A percentile compares a stretch with the other conserved stretches of the same genome.
phyloP scores from a whole-genome alignment of 148 eudicot genomes.

The Rhododendron griersonianum region DNA sequence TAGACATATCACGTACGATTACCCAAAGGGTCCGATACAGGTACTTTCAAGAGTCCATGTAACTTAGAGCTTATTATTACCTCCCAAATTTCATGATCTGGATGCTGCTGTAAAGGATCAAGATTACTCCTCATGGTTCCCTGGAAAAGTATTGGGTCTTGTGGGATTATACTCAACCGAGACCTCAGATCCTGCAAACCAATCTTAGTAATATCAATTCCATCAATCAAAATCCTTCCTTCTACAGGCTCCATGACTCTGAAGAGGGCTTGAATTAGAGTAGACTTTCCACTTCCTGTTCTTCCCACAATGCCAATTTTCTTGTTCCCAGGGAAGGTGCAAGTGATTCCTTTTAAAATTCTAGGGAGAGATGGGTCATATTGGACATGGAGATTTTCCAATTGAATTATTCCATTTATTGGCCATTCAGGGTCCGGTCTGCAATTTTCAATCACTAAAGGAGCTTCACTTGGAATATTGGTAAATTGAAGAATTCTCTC shows the following conservation, averaged over 20 bases:
- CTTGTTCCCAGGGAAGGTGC: slow-evolving; percentile 56
- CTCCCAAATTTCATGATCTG: slow-evolving; percentile 83
- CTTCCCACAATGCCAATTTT: slow-evolving; percentile 90
- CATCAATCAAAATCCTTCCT: slow-evolving; percentile 74
- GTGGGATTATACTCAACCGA: slow-evolving; percentile 84
- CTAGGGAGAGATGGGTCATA: slow-evolving; percentile 64
- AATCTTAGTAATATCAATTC: slow-evolving; percentile 55
- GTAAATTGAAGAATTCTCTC: slow-evolving; percentile 77
- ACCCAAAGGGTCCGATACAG: background rate
- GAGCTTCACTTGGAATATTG: slow-evolving; percentile 71
- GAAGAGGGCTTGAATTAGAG: slow-evolving; percentile 90
- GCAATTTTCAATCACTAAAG: slow-evolving; percentile 42
- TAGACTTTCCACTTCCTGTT: slow-evolving; percentile 93
- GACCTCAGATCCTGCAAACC: slow-evolving; percentile 83
- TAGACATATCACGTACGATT: background rate
- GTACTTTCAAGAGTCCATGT: background rate
- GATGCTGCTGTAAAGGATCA: slow-evolving; percentile 64
- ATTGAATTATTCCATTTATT: slow-evolving; percentile 45
- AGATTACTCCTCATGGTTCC: slow-evolving; percentile 78
- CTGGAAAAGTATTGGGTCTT: slow-evolving; percentile 88
- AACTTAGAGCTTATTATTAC: slow-evolving; percentile 25
- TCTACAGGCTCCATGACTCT: slow-evolving; percentile 74
- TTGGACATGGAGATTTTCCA: slow-evolving; percentile 60
- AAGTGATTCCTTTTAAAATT: slow-evolving; percentile 77
- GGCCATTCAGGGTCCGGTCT: slow-evolving; percentile 84